phyloP scores from a whole-genome alignment of 805 yeast species.

The Metschnikowia orientalis region DNA sequence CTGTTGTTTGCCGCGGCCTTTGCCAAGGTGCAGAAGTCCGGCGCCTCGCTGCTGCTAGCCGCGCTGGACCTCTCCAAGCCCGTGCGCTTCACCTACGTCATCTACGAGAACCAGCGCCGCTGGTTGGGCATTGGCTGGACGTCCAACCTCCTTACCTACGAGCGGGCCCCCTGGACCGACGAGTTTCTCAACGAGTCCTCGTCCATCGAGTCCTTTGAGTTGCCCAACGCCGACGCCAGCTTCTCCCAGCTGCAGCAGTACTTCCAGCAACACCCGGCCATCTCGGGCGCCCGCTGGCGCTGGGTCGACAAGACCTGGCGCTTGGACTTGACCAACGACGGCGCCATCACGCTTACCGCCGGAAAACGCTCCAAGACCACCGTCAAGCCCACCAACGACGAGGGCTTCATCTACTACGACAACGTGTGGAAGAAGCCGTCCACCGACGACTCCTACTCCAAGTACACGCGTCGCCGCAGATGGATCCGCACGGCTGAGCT shows the following conservation, averaged over 20 bases:
- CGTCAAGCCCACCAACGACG: constrained; percentile 72
- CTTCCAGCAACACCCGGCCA: constrained; percentile 21
- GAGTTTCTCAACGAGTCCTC: constrained; percentile 86
- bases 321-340: constrained; percentile 83
- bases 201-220: constrained; percentile 68
- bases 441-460: constrained; percentile 81
- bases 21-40: constrained; percentile 44
- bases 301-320: constrained; percentile 96
- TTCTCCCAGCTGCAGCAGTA: constrained; percentile 28
- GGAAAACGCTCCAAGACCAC: constrained; percentile 51
- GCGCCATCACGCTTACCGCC: constrained; percentile 68
- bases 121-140: constrained; percentile 99
- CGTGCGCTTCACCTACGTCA: constrained; percentile 83
- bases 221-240: constrained; percentile 63
- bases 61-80: constrained; percentile 29
- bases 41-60: constrained; percentile 8
- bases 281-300: constrained; percentile 78
- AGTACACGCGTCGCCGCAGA: constrained; percentile 89
- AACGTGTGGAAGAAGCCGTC: constrained; percentile 93
- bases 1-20: constrained; percentile 53
- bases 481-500: constrained; percentile 95
- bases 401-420: constrained; percentile 85
- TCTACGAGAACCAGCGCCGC: constrained; percentile 91
- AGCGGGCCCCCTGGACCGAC: constrained; percentile 96
- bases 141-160: constrained; percentile 81